A percentile compares a stretch with the other conserved stretches of the same genome.
phyloP scores from a whole-genome alignment of 73 alveolate genomes.

The Paramecium tetraurelia region DNA sequence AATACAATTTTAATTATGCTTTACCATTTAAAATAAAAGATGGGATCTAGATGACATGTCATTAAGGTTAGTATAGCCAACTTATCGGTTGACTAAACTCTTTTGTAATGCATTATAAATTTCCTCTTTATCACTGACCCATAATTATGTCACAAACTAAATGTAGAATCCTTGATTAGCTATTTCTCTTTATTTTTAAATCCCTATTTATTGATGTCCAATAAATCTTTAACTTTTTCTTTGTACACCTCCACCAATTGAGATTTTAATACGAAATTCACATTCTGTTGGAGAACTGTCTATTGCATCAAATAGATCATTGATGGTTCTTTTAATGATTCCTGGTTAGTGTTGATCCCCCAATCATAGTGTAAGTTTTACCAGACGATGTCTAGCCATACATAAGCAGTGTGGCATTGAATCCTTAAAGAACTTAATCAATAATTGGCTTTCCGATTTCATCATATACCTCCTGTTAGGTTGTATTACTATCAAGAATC shows the following conservation, averaged over 20 bases:
- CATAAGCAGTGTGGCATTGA: constrained; percentile 86
- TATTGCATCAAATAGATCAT: constrained; percentile 82
- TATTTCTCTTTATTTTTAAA: constrained; percentile 85
- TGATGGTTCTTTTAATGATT: constrained; percentile 87
- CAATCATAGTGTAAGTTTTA: constrained; percentile 88
- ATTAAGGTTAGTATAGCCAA: constrained; percentile 85
- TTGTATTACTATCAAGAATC: constrained; percentile 79
- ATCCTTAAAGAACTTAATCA: constrained; percentile 84
- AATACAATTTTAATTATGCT: not conserved
- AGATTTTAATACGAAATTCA: constrained; percentile 85
- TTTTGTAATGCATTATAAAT: constrained; percentile 75
- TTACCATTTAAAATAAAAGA: constrained; percentile 67
- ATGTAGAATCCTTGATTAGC: constrained; percentile 87
- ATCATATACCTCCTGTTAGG: constrained; percentile 82
- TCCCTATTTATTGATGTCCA: constrained; percentile 77
- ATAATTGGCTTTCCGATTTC: constrained; percentile 88
- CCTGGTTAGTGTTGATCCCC: constrained; percentile 80
- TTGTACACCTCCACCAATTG: constrained; percentile 89
- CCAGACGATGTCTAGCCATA: constrained; percentile 93
- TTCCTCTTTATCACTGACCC: constrained; percentile 76
- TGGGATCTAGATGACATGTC: constrained; percentile 91
- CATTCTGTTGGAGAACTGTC: constrained; percentile 76
- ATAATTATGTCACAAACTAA: constrained; percentile 79
- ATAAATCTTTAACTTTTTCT: constrained; percentile 87
- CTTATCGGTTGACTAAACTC: constrained; percentile 86